Percentiles rank a stretch among this genome's conserved stretches.
These are phyloP conservation scores for Suillus cothurnatus DNA, from an alignment of 768 basidiomycete genomes.

Conservation along the genomic window DNA sequence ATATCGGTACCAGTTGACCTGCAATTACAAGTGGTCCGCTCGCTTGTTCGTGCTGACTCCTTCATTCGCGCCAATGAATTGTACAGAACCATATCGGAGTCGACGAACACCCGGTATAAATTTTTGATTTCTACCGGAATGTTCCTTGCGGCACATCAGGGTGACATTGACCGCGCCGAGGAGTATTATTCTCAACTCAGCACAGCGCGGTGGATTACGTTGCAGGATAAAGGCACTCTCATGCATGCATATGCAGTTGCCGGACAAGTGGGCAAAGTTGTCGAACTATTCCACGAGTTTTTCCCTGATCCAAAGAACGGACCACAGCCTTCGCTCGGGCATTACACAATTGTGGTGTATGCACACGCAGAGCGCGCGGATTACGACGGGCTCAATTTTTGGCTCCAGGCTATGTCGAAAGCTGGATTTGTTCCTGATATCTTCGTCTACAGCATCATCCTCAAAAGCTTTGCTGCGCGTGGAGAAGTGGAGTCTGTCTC, in stretches of 20 bases:
- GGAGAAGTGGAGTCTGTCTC: conserved; percentile 58
- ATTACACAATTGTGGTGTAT: conserved; percentile 59
- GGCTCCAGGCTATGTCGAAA: conserved; percentile 54
- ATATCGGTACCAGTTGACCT: conserved; percentile 32
- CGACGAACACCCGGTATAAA: conserved; percentile 15
- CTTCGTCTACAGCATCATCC: conserved; percentile 59
- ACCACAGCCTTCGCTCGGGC: conserved; percentile 43
- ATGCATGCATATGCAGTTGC: conserved; percentile 58
- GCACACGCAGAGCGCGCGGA: conserved; percentile 53
- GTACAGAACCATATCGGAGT: conserved; percentile 36
- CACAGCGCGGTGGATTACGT: conserved; percentile 27
- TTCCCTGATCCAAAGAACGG: conserved; percentile 42
- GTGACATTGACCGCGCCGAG: conserved; percentile 47
- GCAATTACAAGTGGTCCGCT: conserved; percentile 41
- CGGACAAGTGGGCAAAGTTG: conserved; percentile 43
- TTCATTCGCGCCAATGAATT: conserved; percentile 48
- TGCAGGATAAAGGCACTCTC: conserved; percentile 43
- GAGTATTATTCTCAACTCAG: conserved; percentile 42
- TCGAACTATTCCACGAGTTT: conserved; percentile 54
- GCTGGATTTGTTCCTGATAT: conserved; percentile 55
- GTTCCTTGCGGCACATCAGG: conserved; percentile 53
- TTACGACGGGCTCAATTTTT: conserved; percentile 48
- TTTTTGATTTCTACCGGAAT: conserved; percentile 48
- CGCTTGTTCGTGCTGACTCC: conserved; percentile 41
- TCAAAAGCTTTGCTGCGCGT: conserved; percentile 55